Evolutionary conservation across 768 basidiomycete species (phyloP), one percentile per base, ranked within the genome.

Genomic region (Sistotremastrum suecicum): DNA sequence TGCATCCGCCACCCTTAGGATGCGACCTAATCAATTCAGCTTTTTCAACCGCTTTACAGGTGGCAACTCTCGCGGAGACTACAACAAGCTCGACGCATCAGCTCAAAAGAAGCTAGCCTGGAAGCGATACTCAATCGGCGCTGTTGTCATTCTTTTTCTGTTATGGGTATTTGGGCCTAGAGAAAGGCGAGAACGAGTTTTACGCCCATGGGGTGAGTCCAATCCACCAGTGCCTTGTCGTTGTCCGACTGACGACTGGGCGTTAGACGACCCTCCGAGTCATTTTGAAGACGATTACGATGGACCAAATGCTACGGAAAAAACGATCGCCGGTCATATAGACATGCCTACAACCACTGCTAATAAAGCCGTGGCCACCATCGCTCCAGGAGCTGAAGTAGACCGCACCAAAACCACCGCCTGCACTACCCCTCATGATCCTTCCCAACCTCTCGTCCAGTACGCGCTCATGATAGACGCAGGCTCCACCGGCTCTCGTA

Each of bases 381-480:
- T 68, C 3, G 78, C 85, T 0, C 78, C 74, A 53, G 80, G 79
- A 39, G 73, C 75, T 11, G 88, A 92, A 56, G 75, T 80, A 0
- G 76, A 94, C 63, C 81, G 76, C 0, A 61, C 72, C 34, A 73
- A 72, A 50, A 91, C 89, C 1, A 74, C 79, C 0, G 65, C 79
- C 64, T 97, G 91, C 65, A 71, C 71, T 0, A 46, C 60, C 0
- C 75, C 88, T 0, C 62, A 77, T 59, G 63, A 62, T 9, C 53
- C 70, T 1, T 55, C 61, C 43, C 56, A 67, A 42, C 71, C 73
- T 0, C 68, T 94, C 47, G 82, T 94, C 8, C 88, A 90, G 60
- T 99, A 86, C 61, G 91, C 89, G 0, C 74, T 98, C 56, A 95
- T 97, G 80, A 86, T 98, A 65, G 95, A 99, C 61, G 94, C 95